These are phyloP conservation scores for Heterobasidion annosum DNA, from an alignment of 1,284 basidiomycete genomes.

Conservation along the genomic window DNA sequence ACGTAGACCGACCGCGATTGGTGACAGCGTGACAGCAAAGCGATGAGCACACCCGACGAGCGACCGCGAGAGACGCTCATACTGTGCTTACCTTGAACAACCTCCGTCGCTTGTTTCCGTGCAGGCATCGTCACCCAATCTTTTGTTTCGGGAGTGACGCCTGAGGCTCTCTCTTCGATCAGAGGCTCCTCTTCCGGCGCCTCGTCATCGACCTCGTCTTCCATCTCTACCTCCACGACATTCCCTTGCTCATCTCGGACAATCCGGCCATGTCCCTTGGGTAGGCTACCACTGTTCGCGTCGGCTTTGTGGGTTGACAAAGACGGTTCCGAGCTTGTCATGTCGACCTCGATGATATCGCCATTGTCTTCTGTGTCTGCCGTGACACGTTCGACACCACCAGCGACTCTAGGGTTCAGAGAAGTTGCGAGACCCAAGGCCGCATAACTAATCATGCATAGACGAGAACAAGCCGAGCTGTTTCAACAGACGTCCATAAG, in stretches of 20 bases:
- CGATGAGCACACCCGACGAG: conserved; percentile 2
- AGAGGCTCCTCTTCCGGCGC: conserved; percentile 11
- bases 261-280: conserved; percentile 79
- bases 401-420: conserved; percentile 56
- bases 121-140: conserved; percentile 20
- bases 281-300: conserved; percentile 23
- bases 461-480: neutral
- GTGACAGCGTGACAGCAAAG: conserved; percentile 2
- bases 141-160: conserved; percentile 20
- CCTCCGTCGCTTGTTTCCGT: conserved; percentile 15
- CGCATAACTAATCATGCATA: conserved; percentile 51
- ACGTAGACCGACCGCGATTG: neutral
- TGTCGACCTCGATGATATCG: conserved; percentile 1
- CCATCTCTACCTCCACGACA: conserved; percentile 69
- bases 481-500: conserved; percentile 8
- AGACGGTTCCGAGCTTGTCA: conserved; percentile 2
- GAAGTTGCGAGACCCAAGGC: conserved; percentile 65
- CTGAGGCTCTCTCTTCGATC: conserved; percentile 18
- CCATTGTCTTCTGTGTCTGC: conserved; percentile 8
- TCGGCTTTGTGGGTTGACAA: neutral
- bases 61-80: too few relatives aligned
- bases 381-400: conserved; percentile 37
- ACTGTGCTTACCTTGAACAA: conserved; percentile 23
- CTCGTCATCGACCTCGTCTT: conserved; percentile 36
- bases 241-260: conserved; percentile 79